These are phyloP conservation scores for Rhododendron henanense DNA, from an alignment of 148 eudicot species.

Conservation along the genomic window DNA sequence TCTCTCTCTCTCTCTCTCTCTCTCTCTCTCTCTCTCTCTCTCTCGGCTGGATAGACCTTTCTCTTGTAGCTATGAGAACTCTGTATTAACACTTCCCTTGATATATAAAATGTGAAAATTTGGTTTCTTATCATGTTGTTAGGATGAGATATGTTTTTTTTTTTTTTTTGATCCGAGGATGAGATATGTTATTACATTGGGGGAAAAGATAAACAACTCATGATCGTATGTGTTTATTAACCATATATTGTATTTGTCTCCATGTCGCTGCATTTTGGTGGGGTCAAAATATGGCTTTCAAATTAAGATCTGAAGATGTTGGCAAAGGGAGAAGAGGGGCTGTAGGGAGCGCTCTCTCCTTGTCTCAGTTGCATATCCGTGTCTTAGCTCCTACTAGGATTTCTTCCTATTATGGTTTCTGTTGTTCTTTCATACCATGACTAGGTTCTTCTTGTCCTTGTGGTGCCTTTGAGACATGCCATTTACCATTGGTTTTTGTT, in stretches of 20 bases:
- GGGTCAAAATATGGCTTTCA: neutral
- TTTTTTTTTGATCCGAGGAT: neutral
- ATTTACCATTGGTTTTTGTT: neutral
- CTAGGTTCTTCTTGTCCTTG: neutral
- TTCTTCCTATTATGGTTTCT: neutral
- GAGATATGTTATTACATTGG: neutral
- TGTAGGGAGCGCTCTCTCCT: neutral
- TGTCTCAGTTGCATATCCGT: neutral
- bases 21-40: too few relatives aligned
- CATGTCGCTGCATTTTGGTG: neutral
- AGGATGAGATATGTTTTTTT: neutral
- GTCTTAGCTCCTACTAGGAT: neutral
- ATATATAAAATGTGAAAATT: neutral
- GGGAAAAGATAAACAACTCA: neutral
- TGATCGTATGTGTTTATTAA: neutral
- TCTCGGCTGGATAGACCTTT: too few relatives aligned
- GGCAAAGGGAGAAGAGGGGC: neutral
- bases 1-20: conserved; percentile 11
- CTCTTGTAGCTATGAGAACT: too few relatives aligned
- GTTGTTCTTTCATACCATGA: neutral
- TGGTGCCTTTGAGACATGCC: neutral
- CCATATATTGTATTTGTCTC: neutral
- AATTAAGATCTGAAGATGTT: neutral
- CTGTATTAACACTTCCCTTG: neutral
- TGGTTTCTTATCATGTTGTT: neutral